Evolutionary conservation across 805 yeast genomes (phyloP).

Genomic region (Ogataea nonfermentans): DNA sequence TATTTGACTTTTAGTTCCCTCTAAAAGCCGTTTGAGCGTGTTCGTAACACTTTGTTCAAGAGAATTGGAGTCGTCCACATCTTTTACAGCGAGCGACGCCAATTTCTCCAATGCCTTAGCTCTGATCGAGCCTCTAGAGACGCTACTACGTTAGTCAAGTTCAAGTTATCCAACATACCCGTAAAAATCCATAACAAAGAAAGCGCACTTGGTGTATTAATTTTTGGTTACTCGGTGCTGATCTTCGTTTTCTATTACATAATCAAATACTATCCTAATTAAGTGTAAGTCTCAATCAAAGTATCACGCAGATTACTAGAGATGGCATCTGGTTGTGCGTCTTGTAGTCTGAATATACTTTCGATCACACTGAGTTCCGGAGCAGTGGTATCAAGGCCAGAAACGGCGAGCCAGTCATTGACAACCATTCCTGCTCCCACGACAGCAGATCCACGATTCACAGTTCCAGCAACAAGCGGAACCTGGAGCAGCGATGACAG

Average conservation of each 20-base stretch:
- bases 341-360: slow-evolving; percentile 91
- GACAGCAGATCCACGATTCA: slow-evolving; percentile 95
- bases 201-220: not conserved
- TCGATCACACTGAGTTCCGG: slow-evolving; percentile 97
- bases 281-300: slow-evolving; percentile 87
- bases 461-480: slow-evolving; percentile 97
- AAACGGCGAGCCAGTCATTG: slow-evolving; percentile 95
- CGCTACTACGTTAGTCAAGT: slow-evolving; percentile 19
- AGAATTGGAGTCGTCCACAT: slow-evolving; percentile 17
- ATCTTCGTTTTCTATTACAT: slow-evolving; percentile 4
- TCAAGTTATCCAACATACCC: slow-evolving; percentile 2
- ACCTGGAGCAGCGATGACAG: slow-evolving; percentile 92
- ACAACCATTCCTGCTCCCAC: slow-evolving; percentile 99
- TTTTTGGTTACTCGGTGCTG: not conserved
- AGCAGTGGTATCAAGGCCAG: slow-evolving; percentile 97
- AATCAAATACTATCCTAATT: slow-evolving; percentile 17
- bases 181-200: slow-evolving; percentile 2
- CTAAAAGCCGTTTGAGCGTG: slow-evolving; percentile 22
- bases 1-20: slow-evolving; percentile 17
- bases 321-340: slow-evolving; percentile 84
- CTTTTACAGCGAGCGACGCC: slow-evolving; percentile 33
- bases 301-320: slow-evolving; percentile 87
- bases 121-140: slow-evolving; percentile 37
- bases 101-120: slow-evolving; percentile 38
- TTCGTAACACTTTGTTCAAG: slow-evolving; percentile 26